Base-by-base conservation (phyloP, 208 protist genomes). In the Porcisia hertigi region DNA sequence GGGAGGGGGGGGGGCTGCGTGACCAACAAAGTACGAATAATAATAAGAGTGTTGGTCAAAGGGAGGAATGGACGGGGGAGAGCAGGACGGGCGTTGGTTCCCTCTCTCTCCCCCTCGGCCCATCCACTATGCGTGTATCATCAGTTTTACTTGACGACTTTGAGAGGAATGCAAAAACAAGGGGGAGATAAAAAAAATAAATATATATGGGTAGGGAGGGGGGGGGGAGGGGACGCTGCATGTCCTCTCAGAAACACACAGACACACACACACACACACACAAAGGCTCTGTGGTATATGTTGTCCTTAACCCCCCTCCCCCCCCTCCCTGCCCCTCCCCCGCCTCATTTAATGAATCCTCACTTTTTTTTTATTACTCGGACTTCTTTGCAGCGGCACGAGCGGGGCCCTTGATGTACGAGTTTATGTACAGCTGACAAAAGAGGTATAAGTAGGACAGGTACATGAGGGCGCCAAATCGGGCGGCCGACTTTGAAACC, bases 371-470 rank as follows among this genome's bases (percentile, higher is more conserved):
- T 66, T 71, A 62, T 59, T 16, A 84, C 63, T 64, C 66, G 8
- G 71, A 71, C 54, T 83, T 77, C 53, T 69, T 82, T 75, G 83
- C 76, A 12, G 73, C 71, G 3, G 71, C 77, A 60, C 69, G 70
- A 39, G 73, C 30, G 41, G 70, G 70, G 66, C 73, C 73, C 53
- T 59, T 84, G 20, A 96, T 77, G 80, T 98, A 98, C 63, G 78
- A 86, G 64, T 94, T 77, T 62, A 96, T 71, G 75, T 96, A 97
- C 73, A 98, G 82, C 73, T 94, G 81, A 41, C 78, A 82, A 82
- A 98, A 98, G 74, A 98, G 90, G 73, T 93, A 79, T 69, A 98
- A 87, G 82, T 98, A 98, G 25, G 84, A 91, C 65, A 92, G 67
- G 84, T 98, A 98, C 94, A 98, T 98, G 77, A 89, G 76, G 49